These are phyloP conservation scores for Rhododendron ferrugineum DNA, from an alignment of 148 eudicot genomes.

Conservation along the genomic window DNA sequence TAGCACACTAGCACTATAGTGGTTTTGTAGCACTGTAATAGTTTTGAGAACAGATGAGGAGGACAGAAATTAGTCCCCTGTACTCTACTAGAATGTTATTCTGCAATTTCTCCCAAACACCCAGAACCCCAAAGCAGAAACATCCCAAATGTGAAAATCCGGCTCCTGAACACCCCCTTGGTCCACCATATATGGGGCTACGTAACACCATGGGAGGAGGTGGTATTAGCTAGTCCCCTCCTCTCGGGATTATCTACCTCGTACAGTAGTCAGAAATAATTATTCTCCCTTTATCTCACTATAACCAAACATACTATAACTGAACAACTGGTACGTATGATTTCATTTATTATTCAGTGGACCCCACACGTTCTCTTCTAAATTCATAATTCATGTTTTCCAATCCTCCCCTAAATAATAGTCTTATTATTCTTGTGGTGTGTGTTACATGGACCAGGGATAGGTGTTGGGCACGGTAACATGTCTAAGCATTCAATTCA, in stretches of 20 bases:
- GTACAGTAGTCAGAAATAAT: neutral
- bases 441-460: neutral
- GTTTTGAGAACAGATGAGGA: too few relatives aligned
- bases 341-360: neutral
- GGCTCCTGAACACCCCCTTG: neutral
- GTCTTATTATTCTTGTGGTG: neutral
- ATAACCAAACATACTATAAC: neutral
- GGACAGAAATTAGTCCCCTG: too few relatives aligned
- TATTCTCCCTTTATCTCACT: neutral
- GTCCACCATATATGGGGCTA: neutral
- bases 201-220: neutral
- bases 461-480: neutral
- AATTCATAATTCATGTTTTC: neutral
- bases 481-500: neutral
- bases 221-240: neutral
- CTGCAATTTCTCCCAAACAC: neutral
- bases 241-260: neutral
- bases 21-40: too few relatives aligned
- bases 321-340: neutral
- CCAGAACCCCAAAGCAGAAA: neutral
- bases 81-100: neutral
- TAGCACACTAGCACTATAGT: too few relatives aligned
- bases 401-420: neutral
- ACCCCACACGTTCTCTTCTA: neutral
- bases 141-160: neutral